Evolutionary conservation across 1,139 yeast species (phyloP).

Genomic region (Debaryomycetaceae sp.): DNA sequence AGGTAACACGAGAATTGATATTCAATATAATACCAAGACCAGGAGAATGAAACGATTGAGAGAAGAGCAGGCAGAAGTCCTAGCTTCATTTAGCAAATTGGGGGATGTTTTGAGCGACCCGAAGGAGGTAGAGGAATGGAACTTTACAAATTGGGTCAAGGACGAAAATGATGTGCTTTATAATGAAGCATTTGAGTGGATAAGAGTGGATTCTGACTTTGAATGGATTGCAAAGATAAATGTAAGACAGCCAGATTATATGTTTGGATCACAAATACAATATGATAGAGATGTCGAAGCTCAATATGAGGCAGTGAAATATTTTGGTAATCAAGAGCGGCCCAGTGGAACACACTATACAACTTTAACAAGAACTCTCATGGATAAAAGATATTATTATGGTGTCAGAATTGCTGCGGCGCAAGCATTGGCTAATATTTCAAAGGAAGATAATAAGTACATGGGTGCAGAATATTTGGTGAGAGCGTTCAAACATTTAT

Average conservation of each 20-base stretch:
- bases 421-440: conserved; percentile 63
- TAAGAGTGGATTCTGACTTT: conserved; percentile 92
- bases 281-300: conserved; percentile 97
- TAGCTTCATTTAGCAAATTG: conserved; percentile 50
- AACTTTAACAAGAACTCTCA: conserved; percentile 69
- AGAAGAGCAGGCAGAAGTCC: conserved; percentile 42
- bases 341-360: conserved; percentile 71
- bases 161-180: conserved; percentile 62
- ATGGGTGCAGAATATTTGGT: conserved; percentile 74
- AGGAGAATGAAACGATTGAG: conserved; percentile 62
- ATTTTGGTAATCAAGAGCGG: conserved; percentile 59
- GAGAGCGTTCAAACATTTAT: conserved; percentile 64
- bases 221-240: conserved; percentile 90
- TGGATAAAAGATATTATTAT: conserved; percentile 84
- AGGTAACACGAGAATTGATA: conserved; percentile 79
- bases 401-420: conserved; percentile 92
- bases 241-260: conserved; percentile 89
- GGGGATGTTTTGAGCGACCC: conserved; percentile 74
- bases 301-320: conserved; percentile 78
- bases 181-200: conserved; percentile 95
- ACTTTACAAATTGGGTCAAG: conserved; percentile 66
- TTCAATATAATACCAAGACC: conserved; percentile 91
- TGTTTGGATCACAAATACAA: conserved; percentile 90
- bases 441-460: conserved; percentile 58
- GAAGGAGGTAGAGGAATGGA: conserved; percentile 68